A percentile compares a stretch with the other conserved stretches of the same genome.
Conservation (phyloP, 2,329 filamentous ascomycete species). For the Orbilia blumenaviensis region DNA sequence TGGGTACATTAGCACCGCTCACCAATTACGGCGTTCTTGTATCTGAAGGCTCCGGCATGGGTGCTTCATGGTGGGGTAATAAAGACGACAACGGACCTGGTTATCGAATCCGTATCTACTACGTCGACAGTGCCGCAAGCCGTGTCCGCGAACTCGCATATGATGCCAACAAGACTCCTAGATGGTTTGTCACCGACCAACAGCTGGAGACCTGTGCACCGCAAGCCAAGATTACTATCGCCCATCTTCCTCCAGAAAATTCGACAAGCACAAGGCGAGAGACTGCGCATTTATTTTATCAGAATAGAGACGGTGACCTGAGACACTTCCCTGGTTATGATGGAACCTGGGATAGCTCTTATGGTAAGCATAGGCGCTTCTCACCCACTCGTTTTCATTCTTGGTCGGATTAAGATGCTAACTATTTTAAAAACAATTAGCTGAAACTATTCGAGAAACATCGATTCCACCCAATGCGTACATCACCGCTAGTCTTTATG, state of each 20-base stretch:
- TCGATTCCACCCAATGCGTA: slow-evolving; percentile 19
- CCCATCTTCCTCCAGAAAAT: slow-evolving; percentile 31
- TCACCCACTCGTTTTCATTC: neutral
- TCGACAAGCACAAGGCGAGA: slow-evolving; percentile 12
- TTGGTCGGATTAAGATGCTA: neutral
- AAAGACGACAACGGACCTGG: slow-evolving; percentile 28
- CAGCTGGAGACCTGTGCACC: slow-evolving; percentile 24
- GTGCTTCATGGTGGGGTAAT: slow-evolving; percentile 34
- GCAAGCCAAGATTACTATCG: slow-evolving; percentile 34
- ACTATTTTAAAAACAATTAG: neutral
- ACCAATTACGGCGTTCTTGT: slow-evolving; percentile 48
- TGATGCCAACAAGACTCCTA: slow-evolving; percentile 33
- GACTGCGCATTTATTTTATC: slow-evolving; percentile 45
- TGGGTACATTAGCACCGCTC: slow-evolving; percentile 26
- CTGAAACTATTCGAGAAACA: slow-evolving; percentile 29
- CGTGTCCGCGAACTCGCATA: slow-evolving; percentile 44
- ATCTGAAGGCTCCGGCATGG: slow-evolving; percentile 32
- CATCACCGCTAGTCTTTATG: slow-evolving; percentile 16
- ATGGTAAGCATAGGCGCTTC: slow-evolving; percentile 25
- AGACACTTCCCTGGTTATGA: slow-evolving; percentile 49
- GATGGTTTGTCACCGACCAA: slow-evolving; percentile 44
- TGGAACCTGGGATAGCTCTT: slow-evolving; percentile 14
- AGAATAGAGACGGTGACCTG: slow-evolving; percentile 12
- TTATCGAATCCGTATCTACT: slow-evolving; percentile 38
- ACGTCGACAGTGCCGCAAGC: slow-evolving; percentile 41